These are phyloP conservation scores for Mycosarcoma maydis DNA, from an alignment of 1,284 basidiomycete species.

Conservation along the genomic window DNA sequence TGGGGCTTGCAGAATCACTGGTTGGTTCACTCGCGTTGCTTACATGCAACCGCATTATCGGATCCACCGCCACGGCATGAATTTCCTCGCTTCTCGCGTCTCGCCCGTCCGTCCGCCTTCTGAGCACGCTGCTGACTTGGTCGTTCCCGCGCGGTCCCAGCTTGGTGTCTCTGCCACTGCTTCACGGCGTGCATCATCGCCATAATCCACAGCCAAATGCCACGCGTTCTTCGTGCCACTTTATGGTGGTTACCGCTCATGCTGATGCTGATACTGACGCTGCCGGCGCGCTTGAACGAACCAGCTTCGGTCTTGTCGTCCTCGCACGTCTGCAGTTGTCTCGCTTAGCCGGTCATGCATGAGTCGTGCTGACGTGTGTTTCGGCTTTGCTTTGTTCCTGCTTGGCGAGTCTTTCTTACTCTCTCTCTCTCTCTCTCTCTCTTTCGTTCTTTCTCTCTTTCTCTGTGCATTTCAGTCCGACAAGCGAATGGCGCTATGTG, in stretches of 20 bases:
- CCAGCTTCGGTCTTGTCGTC: neutral
- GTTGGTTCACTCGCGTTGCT: no score
- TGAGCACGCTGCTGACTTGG: slow-evolving; percentile 29
- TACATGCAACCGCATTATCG: slow-evolving; percentile 24
- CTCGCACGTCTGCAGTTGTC: neutral
- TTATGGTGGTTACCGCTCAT: no score
- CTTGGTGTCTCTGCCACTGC: no score
- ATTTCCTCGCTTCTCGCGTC: neutral
- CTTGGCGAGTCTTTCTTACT: neutral
- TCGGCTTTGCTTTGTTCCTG: neutral
- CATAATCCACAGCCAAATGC: neutral
- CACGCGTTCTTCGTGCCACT: no score
- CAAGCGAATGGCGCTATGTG: no score
- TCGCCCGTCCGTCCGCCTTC: slow-evolving; percentile 1
- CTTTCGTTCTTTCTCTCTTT: no score
- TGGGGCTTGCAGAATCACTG: no score
- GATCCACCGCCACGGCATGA: slow-evolving; percentile 21
- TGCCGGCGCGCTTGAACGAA: no score
- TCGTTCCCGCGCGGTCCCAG: slow-evolving; percentile 7
- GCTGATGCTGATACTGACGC: no score
- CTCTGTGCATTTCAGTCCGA: no score
- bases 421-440: slow-evolving; percentile 1
- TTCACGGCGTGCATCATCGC: neutral
- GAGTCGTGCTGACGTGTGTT: neutral
- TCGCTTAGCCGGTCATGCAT: neutral